Percentiles rank a stretch among this genome's conserved stretches.
phyloP scores from a whole-genome alignment of 176 grass and related monocot species.

The Zoysia japonica region DNA sequence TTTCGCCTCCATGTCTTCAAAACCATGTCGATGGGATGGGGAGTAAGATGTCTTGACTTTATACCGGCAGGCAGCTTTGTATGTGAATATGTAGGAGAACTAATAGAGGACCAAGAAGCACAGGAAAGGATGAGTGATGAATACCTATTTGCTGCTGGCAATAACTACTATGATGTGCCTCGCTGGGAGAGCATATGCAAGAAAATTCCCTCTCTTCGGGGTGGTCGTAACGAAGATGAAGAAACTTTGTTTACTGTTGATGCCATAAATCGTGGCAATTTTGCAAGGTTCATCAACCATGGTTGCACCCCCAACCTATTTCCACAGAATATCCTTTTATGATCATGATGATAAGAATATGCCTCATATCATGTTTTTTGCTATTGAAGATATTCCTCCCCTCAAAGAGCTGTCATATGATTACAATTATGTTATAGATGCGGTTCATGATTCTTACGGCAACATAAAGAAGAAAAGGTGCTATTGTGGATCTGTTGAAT shows the following conservation, averaged over 20 bases:
- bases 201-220: conserved; percentile 41
- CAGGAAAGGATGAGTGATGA: conserved; percentile 52
- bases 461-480: conserved; percentile 62
- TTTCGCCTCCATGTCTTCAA: conserved; percentile 60
- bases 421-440: conserved; percentile 55
- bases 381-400: conserved; percentile 49
- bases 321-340: conserved; percentile 59
- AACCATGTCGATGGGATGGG: conserved; percentile 53
- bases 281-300: conserved; percentile 66
- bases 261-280: conserved; percentile 45
- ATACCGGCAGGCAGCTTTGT: conserved; percentile 63
- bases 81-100: conserved; percentile 64
- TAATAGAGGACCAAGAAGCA: conserved; percentile 49
- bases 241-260: conserved; percentile 38
- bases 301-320: conserved; percentile 59
- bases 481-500: conserved; percentile 50
- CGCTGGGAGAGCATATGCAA: conserved; percentile 41
- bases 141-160: conserved; percentile 61
- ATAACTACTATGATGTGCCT: conserved; percentile 52
- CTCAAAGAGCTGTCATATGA: conserved; percentile 59
- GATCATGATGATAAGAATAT: conserved; percentile 61
- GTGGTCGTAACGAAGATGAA: conserved; percentile 20
- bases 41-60: conserved; percentile 53
- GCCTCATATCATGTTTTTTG: conserved; percentile 63
- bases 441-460: conserved; percentile 51